Evolutionary conservation across 192 early-diverging fungal species (phyloP).

Genomic region (Podila epicladia): DNA sequence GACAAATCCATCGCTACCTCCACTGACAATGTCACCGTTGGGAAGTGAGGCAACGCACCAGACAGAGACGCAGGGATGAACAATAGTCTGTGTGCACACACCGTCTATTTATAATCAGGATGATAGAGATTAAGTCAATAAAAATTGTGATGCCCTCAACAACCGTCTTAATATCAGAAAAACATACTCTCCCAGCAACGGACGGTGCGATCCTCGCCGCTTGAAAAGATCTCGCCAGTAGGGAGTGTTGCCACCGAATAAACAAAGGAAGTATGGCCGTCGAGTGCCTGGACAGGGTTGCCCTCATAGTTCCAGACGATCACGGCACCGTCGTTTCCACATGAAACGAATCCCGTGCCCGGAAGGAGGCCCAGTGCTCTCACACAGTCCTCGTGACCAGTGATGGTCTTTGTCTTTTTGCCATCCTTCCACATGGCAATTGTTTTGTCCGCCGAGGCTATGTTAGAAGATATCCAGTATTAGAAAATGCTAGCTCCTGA

Average conservation of each 20-base stretch:
- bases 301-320: constrained; percentile 84
- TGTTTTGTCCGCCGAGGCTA: constrained; percentile 91
- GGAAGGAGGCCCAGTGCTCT: constrained; percentile 75
- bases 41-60: constrained; percentile 85
- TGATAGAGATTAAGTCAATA: background rate
- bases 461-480: background rate
- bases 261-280: constrained; percentile 93
- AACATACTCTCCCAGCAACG: constrained; percentile 82
- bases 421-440: constrained; percentile 89
- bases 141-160: background rate
- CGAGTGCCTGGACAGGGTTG: constrained; percentile 74
- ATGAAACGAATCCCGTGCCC: constrained; percentile 81
- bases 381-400: constrained; percentile 93
- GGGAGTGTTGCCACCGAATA: constrained; percentile 81
- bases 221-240: constrained; percentile 83
- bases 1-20: constrained; percentile 82
- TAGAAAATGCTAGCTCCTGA: background rate
- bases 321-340: constrained; percentile 90
- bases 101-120: constrained; percentile 55
- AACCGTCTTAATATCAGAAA: background rate
- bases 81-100: constrained; percentile 80
- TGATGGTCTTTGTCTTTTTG: constrained; percentile 66
- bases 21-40: constrained; percentile 88
- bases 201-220: constrained; percentile 94
- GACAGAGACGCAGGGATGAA: constrained; percentile 89